These are phyloP conservation scores for Rhododendron williamsianum DNA, from an alignment of 148 eudicot genomes.

Conservation along the genomic window DNA sequence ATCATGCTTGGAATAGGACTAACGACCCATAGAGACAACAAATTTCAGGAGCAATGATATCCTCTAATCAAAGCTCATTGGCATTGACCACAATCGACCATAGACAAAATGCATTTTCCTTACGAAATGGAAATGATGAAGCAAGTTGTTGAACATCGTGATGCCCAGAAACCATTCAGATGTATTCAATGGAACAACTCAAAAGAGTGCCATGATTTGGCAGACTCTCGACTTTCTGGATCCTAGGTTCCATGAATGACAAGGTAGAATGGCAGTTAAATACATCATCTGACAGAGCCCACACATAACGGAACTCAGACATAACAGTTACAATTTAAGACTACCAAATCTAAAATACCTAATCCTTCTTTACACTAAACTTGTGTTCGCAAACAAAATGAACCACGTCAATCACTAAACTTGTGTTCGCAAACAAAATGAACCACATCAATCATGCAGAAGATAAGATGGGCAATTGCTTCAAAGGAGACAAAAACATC, in stretches of 20 bases:
- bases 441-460: not conserved
- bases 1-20: not conserved
- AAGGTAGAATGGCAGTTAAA: not conserved
- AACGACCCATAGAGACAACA: not conserved
- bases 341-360: not conserved
- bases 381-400: not conserved
- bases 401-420: not conserved
- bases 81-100: not conserved
- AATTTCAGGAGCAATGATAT: not conserved
- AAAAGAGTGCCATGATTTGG: not conserved
- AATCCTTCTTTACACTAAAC: not conserved
- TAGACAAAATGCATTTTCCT: not conserved
- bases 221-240: not conserved
- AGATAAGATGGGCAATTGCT: not conserved
- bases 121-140: not conserved
- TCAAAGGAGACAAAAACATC: not conserved
- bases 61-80: not conserved
- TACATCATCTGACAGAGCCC: not conserved
- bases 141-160: not conserved
- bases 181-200: not conserved
- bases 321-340: not conserved
- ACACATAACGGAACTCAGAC: not conserved
- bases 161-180: slow-evolving; percentile 6
- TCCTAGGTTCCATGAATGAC: not conserved
- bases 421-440: not conserved